Base-by-base conservation (phyloP, 495 filamentous ascomycete species). In the Podospora pseudocomata region DNA sequence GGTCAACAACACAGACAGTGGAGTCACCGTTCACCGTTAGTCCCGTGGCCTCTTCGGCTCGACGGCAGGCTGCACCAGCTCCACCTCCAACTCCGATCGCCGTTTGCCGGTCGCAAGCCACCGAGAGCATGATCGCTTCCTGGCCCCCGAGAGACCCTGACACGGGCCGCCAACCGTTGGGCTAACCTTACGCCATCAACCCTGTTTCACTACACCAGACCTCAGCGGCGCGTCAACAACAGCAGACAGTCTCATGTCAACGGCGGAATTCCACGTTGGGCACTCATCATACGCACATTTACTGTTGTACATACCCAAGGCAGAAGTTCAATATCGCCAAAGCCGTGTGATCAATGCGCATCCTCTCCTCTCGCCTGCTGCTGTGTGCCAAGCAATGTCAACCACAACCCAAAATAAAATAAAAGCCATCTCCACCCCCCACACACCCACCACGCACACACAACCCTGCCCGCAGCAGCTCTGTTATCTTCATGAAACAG, bases 401-500 rank as follows among this genome's bases (percentile, higher is more conserved):
- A 58, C 39, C 39, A 49, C 39, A 58, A 26, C 55, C 55, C 55
- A 58, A 58, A 26, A 58, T 20, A 4, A 20, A 7, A 26, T 5
- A 58, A 26, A 19, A 58, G 55, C 55, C n/a, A 58, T 20, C 55
- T 58, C 55, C 55, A 58, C 19, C 55, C 55, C 55, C 4, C 55
- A 26, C 19, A 49, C 30, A 49, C 39, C 39, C 34, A 39, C 34
- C 34, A 5, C 34, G 9, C 39, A 2, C 39, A 13, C 39, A 49
- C 9, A 49, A 49, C 39, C 39, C 39, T 49, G 39, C 18, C 55
- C 55, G 19, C 16, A 20, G 5, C 19, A 4, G 7, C 23, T 58
- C n/a, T 58, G 55, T 58, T 58, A 58, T 58, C 55, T 58, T 26
- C 55, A 58, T 49, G 13, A 49, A 49, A 49, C 39, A 11, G 39